Base-by-base conservation (phyloP, 805 yeast genomes). In the Barnettozyma populi region DNA sequence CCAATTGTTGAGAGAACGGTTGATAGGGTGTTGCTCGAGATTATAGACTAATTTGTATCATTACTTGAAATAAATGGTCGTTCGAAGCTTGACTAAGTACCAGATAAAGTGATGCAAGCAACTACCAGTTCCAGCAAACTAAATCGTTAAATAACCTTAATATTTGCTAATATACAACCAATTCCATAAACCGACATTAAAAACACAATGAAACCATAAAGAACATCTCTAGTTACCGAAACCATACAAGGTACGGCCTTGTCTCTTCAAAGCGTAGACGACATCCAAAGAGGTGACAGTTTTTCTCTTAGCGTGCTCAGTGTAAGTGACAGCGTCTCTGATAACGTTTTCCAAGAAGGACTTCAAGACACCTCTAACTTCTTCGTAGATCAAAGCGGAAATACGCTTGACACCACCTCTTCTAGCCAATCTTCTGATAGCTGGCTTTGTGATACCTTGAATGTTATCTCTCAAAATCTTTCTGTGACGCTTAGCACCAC, bases 391-490 rank as follows among this genome's bases (percentile, higher is more conserved):
- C 71, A 90, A 79, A 73, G 96, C 98, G 56, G 98, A 92, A 68
- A 92, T 92, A 87, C 99, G 96, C 86, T 92, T 92, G 70, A 92
- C 99, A 90, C 99, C 99, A 79, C 99, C 99, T 88, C 99, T 90
- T 85, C 99, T 92, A 46, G 99, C 99, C 67, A 92, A 86, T 88
- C 99, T 92, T 82, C 99, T 90, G 70, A 92, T 92, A 70, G 99
- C 99, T 71, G 99, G 99, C 84, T 92, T 92, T 56, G 99, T 92
- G 72, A 92, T 92, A 81, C 99, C 99, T 78, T 90, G 97, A 63
- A 94, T 92, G 92, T 92, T 94, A 75, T 94, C 99, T 82, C 98
- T 90, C 61, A 90, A 81, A 76, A 92, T 88, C 88, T 90, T 90
- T 84, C 98, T 89, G 90, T 92, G 99, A 78, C 99, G 90, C 85